Conservation (phyloP, 163 green algal genomes). For the Coccomyxa subellipsoidea region DNA sequence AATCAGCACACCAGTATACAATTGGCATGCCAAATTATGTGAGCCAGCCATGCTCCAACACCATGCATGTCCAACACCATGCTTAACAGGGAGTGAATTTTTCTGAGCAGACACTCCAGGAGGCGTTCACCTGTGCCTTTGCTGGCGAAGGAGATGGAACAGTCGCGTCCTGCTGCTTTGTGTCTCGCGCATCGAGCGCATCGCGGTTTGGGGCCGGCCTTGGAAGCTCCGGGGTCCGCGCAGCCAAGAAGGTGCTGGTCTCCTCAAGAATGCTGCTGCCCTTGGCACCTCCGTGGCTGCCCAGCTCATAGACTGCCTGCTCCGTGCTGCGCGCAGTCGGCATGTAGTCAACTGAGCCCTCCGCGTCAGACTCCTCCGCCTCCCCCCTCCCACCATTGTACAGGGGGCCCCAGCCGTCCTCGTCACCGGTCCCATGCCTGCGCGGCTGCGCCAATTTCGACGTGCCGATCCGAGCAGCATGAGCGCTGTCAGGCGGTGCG, state of each 20-base stretch:
- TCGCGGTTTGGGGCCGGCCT: background rate
- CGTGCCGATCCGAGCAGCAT: background rate
- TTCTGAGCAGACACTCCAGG: background rate
- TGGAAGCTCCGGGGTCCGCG: background rate
- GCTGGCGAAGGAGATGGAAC: background rate
- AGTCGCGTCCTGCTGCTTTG: background rate
- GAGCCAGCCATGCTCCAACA: background rate
- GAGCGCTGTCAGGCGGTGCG: background rate
- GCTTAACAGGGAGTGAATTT: background rate
- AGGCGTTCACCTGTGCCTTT: background rate
- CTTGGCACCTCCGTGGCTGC: background rate
- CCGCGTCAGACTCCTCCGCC: background rate
- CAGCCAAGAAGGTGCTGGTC: background rate
- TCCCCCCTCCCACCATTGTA: background rate
- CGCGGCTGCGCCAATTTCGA: background rate
- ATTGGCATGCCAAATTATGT: background rate
- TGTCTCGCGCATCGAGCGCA: background rate
- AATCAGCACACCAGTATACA: background rate
- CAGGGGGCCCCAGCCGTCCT: background rate
- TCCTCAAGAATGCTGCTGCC: background rate
- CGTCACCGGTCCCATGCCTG: background rate
- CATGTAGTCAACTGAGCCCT: background rate
- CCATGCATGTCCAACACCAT: background rate
- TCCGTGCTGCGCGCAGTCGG: background rate
- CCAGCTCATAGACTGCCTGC: background rate